Evolutionary conservation across 140 eudicot species (phyloP).

Genomic region (Oenanthe javanica): DNA sequence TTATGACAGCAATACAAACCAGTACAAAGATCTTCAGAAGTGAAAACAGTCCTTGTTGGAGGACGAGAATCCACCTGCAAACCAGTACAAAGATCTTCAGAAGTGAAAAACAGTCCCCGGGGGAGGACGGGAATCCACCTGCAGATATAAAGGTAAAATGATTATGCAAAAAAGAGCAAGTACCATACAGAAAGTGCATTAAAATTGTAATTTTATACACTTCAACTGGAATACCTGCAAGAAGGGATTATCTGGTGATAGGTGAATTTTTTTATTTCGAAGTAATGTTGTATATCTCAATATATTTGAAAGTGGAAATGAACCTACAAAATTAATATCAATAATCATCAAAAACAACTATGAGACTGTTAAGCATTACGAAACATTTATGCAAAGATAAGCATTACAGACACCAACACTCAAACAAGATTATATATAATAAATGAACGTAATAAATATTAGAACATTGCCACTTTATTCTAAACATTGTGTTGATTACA

Average conservation of each 20-base stretch:
- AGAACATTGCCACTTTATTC: too few species aligned
- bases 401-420: too few species aligned
- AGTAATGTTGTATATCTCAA: neutral
- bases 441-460: too few species aligned
- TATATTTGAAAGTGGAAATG: neutral
- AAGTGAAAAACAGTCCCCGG: neutral
- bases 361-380: too few species aligned
- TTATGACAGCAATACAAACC: too few species aligned
- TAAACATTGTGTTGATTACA: neutral
- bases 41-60: too few species aligned
- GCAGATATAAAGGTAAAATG: neutral
- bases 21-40: too few species aligned
- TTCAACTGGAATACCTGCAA: neutral
- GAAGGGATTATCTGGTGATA: neutral
- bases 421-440: too few species aligned
- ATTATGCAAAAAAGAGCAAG: neutral
- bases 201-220: neutral
- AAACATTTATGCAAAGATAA: neutral
- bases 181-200: neutral
- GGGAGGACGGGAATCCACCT: neutral
- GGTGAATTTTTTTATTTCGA: neutral
- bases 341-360: neutral
- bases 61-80: too few species aligned
- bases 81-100: too few species aligned
- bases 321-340: neutral